Conservation (phyloP, 805 yeast species). For the Kuraishia floccosa region DNA sequence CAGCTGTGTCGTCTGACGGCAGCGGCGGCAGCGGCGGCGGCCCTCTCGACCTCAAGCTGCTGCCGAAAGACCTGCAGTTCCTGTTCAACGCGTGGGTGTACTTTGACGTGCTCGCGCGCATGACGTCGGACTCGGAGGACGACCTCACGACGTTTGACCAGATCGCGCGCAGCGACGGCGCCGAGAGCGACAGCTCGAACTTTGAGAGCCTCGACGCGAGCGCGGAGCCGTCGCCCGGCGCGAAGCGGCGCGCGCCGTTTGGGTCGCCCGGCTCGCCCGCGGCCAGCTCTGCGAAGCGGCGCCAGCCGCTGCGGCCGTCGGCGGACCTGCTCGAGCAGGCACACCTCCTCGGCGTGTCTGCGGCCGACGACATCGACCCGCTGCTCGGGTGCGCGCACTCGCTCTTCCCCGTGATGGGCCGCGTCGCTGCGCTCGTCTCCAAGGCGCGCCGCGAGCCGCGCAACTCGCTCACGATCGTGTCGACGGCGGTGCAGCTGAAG, state of each 20-base stretch:
- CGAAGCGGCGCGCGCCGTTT: not conserved
- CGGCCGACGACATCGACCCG: conserved; percentile 44
- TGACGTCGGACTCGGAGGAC: conserved; percentile 39
- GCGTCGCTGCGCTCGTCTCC: conserved; percentile 44
- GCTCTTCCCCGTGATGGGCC: conserved; percentile 52
- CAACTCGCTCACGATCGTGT: conserved; percentile 34
- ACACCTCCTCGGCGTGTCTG: conserved; percentile 20
- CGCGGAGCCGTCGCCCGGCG: not conserved
- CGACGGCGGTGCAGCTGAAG: conserved; percentile 43
- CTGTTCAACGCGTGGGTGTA: conserved; percentile 58
- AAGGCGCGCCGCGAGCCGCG: conserved; percentile 28
- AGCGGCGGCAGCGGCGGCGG: not conserved
- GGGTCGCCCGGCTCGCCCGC: too few relatives aligned
- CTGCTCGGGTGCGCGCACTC: conserved; percentile 58
- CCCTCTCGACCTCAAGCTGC: not conserved
- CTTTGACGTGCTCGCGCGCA: conserved; percentile 54
- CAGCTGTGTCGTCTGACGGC: not conserved
- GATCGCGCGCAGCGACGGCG: not conserved
- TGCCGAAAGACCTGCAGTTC: conserved; percentile 35
- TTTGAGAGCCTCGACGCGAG: not conserved
- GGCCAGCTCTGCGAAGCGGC: not conserved
- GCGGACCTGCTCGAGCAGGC: conserved; percentile 24
- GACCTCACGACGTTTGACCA: conserved; percentile 14
- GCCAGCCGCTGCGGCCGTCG: not conserved
- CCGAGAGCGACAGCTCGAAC: not conserved